Base-by-base conservation (phyloP, 495 filamentous ascomycete species). In the Penicillium canariense region DNA sequence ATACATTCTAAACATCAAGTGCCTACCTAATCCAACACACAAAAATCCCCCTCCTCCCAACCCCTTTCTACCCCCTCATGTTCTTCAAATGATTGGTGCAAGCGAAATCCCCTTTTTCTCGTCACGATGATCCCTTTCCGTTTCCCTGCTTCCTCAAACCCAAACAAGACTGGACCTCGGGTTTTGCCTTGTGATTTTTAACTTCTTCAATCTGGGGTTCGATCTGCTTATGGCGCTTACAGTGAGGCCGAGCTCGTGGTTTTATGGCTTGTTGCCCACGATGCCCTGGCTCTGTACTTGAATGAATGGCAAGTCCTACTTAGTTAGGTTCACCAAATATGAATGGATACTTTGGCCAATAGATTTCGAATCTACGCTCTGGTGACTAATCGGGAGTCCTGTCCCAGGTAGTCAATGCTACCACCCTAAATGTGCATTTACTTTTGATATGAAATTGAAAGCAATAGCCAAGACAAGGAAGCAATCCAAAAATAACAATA, bases 231-330 rank as follows among this genome's bases (percentile, higher is more conserved):
- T 46, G 52, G 55, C 60, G 58, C 58, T 52, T 44, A 56, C 46
- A 55, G 35, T 51, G 30, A 51, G 50, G 50, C 48, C 50, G 56
- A 54, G 50, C 40, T 36, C 17, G 60, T 58, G 23, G 43, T 49
- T 26, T 48, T 25, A 31, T 28, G 20, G 23, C 31, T 45, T 52
- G 15, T 50, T 17, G 9, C 39, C 35, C 28, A 32, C 25, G 27
- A 43, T 39, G 49, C 44, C 44, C 42, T 30, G 43, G 47, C 27
- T 59, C 52, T 60, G 54, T 54, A 59, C 53, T 60, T 62, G 61
- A 62, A 54, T 58, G 53, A 53, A 63, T 53, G 45, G 45, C 46
- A 50, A 42, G 43, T 40, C 34, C 43, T 46, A 50, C 22, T 36
- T 59, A 50, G 27, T 36, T 59, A 42, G 40, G 34, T 54, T 20